Evolutionary conservation across 2,329 filamentous ascomycete species (phyloP).

Genomic region (Hypoxylon sp.): DNA sequence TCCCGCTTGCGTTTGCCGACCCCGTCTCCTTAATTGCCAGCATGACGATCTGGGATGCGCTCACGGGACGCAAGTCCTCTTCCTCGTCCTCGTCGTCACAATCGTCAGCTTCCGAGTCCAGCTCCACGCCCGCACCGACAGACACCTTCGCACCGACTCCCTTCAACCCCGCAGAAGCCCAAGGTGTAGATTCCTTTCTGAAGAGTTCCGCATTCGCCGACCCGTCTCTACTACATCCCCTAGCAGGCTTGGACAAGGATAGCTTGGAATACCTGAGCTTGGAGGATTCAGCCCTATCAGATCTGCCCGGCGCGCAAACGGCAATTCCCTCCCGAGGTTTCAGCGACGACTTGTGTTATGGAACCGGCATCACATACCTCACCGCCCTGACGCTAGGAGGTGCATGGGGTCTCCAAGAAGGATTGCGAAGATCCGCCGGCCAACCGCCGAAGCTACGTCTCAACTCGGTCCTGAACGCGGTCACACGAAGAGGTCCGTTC

Average conservation of each 20-base stretch:
- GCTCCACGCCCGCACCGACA: conserved; percentile 61
- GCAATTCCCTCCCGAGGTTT: conserved; percentile 95
- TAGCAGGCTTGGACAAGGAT: conserved; percentile 92
- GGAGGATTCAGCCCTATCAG: conserved; percentile 89
- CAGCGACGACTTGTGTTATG: conserved; percentile 98
- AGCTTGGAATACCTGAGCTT: conserved; percentile 94
- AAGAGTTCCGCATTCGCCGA: conserved; percentile 82
- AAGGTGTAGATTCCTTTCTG: conserved; percentile 89
- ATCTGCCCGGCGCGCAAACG: conserved; percentile 86
- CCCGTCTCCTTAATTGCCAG: conserved; percentile 38
- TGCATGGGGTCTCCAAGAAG: conserved; percentile 92
- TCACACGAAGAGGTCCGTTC: conserved; percentile 93
- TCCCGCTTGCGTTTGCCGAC: conserved; percentile 31
- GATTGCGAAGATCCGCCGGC: conserved; percentile 79
- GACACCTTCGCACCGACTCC: conserved; percentile 64
- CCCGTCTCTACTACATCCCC: conserved; percentile 88
- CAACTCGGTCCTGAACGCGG: conserved; percentile 93
- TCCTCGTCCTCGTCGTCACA: conserved; percentile 53
- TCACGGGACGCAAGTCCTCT: conserved; percentile 68
- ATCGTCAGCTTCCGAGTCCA: conserved; percentile 53
- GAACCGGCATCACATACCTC: conserved; percentile 93
- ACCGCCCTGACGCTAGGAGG: conserved; percentile 88
- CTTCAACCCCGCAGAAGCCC: conserved; percentile 78
- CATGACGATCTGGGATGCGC: conserved; percentile 72
- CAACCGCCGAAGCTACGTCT: conserved; percentile 90